Base-by-base conservation (phyloP, 768 basidiomycete genomes). In the Suillus decipiens region DNA sequence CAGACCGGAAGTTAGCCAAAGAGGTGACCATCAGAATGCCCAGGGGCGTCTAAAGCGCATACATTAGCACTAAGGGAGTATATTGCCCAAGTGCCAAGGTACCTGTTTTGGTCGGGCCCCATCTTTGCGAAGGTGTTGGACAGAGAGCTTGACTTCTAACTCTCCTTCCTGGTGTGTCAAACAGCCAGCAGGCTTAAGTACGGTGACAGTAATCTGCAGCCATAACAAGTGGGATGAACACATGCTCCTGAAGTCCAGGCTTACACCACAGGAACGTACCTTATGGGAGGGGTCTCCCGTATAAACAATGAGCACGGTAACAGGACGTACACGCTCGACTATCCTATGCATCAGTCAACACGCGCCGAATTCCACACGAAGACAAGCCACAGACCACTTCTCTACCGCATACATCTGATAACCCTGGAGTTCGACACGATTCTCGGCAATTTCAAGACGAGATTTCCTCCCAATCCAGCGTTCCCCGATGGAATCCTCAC, bases 331-430 rank as follows among this genome's bases (percentile, higher is more conserved):
- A 62, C 89, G 82, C 60, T 89, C 86, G 9, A 89, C 86, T 62
- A 93, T 81, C 89, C 88, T 89, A 65, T 47, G 31, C 45, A 10
- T 61, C 42, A 61, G 36, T 48, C 61, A 24, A 45, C 15, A 39
- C 36, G 17, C 4, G 22, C 48, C 19, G 10, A 58, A 43, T 8
- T 6, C 24, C 9, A 17, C 24, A 34, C 31, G 37, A 55, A 37
- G n/a, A 47, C 36, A 58, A 54, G 51, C 50, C 54, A 64, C 22
- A n/a, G 39, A 47, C 91, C 92, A 94, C 73, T 90, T 90, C 79
- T 94, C 89, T 10, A 95, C 93, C 0, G 91, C 92, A 71, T 93
- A 95, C 61, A 94, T 80, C 76, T 93, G 92, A 75, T 87, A 92
- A 1, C 88, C 88, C 22, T 79, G 64, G 56, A 76, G 70, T 51